Evolutionary conservation across 176 grass and related monocot genomes (phyloP), one percentile per base, ranked within the genome.

Genomic region (Melocanna baccifera): DNA sequence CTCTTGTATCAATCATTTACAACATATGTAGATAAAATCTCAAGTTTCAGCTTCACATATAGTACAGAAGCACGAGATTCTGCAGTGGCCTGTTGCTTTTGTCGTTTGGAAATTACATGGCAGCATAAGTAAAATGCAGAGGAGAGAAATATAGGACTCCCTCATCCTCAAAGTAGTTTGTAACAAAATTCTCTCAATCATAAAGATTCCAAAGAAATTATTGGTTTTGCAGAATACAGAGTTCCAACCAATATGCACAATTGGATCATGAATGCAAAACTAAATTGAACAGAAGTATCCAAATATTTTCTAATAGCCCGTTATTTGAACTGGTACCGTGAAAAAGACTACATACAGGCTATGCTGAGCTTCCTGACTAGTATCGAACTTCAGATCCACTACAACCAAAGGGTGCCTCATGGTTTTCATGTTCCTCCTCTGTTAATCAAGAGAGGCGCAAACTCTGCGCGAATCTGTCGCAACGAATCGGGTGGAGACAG

Each of bases 351-450:
- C 67, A 55, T 42, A 20, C 18, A 69, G 10, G 39, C 19, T 69
- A 12, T 12, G 67, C 19, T 4, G 36, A 37, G 32, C 68, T 81
- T 69, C 45, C 36, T 78, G 51, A 14, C 42, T n/a, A 6, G 47
- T 39, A 48, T 58, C 34, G 4, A 7, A 30, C 63, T 80, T 77
- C 55, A 80, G 58, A 53, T 80, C 67, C 22, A 80, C 46, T 22
- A 74, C 11, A 48, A 10, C 25, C 15, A 30, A 14, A 73, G 15
- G 45, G n/a, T 34, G 37, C 7, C 3, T 53, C 66, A 16, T 77
- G 18, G 39, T 7, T 71, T 20, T 72, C n/a, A 12, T 52, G n/a
- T 22, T 77, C n/a, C 43, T 86, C 30, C 41, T 63, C 84, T 86
- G 58, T 72, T 5, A 36, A 51, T 16, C 48, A 51, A 51, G 48